Percentiles rank a stretch among this genome's conserved stretches.
Evolutionary conservation across 2,329 filamentous ascomycete genomes (phyloP).

Genomic region (Madurella mycetomatis): DNA sequence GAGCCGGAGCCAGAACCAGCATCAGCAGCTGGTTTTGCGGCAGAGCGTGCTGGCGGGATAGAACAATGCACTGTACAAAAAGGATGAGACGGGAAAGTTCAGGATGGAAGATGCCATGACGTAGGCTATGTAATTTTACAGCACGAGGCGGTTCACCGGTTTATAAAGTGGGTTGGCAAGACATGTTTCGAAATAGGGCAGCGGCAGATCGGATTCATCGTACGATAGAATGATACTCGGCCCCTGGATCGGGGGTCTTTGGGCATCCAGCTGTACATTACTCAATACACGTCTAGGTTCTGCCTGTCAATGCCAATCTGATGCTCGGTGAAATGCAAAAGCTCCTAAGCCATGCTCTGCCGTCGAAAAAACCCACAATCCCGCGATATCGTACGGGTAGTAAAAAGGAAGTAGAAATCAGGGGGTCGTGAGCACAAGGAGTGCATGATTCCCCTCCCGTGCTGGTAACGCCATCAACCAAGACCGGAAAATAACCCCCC

Average conservation of each 20-base stretch:
- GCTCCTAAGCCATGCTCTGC: neutral
- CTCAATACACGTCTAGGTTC: neutral
- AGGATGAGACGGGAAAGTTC: neutral
- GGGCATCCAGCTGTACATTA: neutral
- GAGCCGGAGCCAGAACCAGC: neutral
- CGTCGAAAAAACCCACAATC: neutral
- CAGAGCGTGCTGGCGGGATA: neutral
- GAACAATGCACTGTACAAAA: neutral
- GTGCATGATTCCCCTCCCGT: neutral
- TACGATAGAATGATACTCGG: neutral
- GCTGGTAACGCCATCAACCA: neutral
- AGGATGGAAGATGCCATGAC: constrained; percentile 9
- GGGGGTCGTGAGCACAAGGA: neutral
- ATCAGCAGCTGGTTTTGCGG: neutral
- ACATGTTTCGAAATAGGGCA: too few relatives aligned
- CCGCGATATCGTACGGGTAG: too few relatives aligned
- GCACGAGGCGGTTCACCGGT: neutral
- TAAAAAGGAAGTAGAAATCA: neutral
- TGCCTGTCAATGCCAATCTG: neutral
- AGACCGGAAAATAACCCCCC: neutral
- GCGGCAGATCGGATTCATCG: neutral
- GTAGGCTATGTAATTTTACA: neutral
- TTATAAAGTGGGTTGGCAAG: too few relatives aligned
- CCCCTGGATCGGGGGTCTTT: too few relatives aligned
- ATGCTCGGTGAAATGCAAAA: neutral